Evolutionary conservation across 805 yeast species (phyloP).

Genomic region (Candida incommunis): DNA sequence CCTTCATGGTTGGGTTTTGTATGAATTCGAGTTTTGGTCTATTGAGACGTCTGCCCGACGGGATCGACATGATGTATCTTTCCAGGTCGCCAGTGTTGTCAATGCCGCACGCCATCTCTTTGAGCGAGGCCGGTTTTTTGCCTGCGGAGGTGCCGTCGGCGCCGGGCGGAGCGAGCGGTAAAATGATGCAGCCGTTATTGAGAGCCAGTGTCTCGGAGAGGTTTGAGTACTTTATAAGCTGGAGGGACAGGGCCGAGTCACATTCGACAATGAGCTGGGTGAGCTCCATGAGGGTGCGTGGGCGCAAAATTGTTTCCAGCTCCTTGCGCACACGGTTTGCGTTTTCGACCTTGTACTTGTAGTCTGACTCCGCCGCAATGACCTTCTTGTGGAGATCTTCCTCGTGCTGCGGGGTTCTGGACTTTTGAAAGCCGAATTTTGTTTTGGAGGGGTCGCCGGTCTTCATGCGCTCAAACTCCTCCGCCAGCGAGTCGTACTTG

Average conservation of each 20-base stretch:
- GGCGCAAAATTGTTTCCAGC: conserved; percentile 60
- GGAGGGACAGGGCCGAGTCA: conserved; percentile 81
- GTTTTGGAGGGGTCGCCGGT: conserved; percentile 75
- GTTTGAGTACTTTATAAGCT: conserved; percentile 77
- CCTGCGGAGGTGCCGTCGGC: conserved; percentile 22
- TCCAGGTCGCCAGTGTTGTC: conserved; percentile 77
- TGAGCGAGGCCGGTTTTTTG: conserved; percentile 47
- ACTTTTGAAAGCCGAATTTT: conserved; percentile 63
- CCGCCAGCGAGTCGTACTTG: conserved; percentile 66
- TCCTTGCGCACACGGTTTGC: conserved; percentile 65
- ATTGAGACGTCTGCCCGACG: conserved; percentile 17
- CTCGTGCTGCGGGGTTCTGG: conserved; percentile 72
- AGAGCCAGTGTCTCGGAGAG: conserved; percentile 72
- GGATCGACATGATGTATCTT: conserved; percentile 37
- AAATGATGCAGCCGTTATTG: conserved; percentile 70
- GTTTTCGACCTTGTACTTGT: conserved; percentile 57
- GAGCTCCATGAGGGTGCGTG: conserved; percentile 54
- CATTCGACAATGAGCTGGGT: conserved; percentile 70
- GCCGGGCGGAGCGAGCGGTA: conserved; percentile 48
- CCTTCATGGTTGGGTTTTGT: conserved; percentile 20
- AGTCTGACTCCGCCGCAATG: conserved; percentile 74
- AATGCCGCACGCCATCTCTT: conserved; percentile 56
- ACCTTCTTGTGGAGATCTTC: conserved; percentile 76
- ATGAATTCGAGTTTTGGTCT: conserved; percentile 19
- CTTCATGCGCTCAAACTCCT: conserved; percentile 72